Conservation (phyloP, 179 eudicot species). For the Beta macrorhiza region DNA sequence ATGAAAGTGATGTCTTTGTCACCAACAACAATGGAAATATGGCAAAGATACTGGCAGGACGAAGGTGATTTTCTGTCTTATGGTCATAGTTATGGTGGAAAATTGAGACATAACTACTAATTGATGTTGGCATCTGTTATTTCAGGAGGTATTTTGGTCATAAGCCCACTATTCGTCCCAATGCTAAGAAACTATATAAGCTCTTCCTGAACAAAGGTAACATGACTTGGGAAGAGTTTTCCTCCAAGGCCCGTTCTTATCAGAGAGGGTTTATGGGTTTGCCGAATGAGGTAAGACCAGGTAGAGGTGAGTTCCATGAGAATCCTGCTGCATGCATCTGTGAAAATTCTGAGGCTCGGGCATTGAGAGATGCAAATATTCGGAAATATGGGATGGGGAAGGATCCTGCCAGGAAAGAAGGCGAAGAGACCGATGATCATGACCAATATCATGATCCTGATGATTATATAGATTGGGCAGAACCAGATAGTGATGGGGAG, state of each 20-base stretch:
- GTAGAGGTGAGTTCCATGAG: slow-evolving; percentile 92
- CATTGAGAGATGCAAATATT: slow-evolving; percentile 36
- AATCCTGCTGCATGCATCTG: slow-evolving; percentile 88
- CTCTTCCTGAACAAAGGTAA: slow-evolving; percentile 55
- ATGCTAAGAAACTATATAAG: slow-evolving; percentile 74
- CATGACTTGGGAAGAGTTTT: slow-evolving; percentile 82
- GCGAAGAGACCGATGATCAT: slow-evolving; percentile 45
- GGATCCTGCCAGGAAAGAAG: slow-evolving; percentile 35
- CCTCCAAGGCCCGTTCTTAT: slow-evolving; percentile 50
- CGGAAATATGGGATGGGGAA: slow-evolving; percentile 43
- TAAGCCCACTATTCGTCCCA: slow-evolving; percentile 94
- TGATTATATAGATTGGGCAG: slow-evolving; percentile 62
- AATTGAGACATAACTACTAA: slow-evolving; percentile 2
- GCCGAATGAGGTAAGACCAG: slow-evolving; percentile 81
- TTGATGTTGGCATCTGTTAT: background rate
- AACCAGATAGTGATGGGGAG: slow-evolving; percentile 70
- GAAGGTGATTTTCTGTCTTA: slow-evolving; percentile 52
- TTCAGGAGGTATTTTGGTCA: slow-evolving; percentile 93
- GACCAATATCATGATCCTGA: slow-evolving; percentile 42
- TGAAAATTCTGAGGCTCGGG: slow-evolving; percentile 62
- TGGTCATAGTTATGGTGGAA: slow-evolving; percentile 8
- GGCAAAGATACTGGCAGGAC: slow-evolving; percentile 92
- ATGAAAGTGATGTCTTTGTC: slow-evolving; percentile 90
- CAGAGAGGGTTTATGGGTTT: slow-evolving; percentile 93
- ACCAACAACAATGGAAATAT: slow-evolving; percentile 91